Evolutionary conservation across 441 rosid species (phyloP), one percentile per base, ranked within the genome.

Genomic region (Adansonia rubrostipa): DNA sequence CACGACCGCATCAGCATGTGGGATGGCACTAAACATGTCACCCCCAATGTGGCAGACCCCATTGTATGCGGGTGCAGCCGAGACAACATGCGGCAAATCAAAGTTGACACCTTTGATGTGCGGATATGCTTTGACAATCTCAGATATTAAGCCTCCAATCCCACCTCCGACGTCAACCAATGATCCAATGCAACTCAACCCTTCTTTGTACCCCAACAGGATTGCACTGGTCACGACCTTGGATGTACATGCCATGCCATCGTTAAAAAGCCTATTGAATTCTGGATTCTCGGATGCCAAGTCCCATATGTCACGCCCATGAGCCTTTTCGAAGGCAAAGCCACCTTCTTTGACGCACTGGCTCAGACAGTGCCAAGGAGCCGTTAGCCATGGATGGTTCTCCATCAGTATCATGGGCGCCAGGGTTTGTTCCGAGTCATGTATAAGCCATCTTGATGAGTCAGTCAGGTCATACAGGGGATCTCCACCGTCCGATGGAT

Each of bases 141-240:
- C 82, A 2, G 78, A 77, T 0, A 89, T 3, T 6, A 63, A 3
- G 0, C 20, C 19, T 1, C 91, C 87, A 0, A 74, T 85, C 5
- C 92, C 88, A 28, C 89, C 92, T 5, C 91, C 90, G 0, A 85
- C 89, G 45, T 90, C 92, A 9, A 87, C 87, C 76, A 90, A 13
- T 0, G 87, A 79, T 20, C 57, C 58, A 0, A 85, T 8, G 22
- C 10, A 0, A 1, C 60, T 45, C 19, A 88, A 82, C 69, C 88
- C 86, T 14, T 88, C 76, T 68, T 68, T 76, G 20, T 85, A 83
- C 17, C 64, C 74, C 2, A 24, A 42, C 0, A 79, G 2, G 44
- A 87, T 3, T 5, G 42, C 88, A 57, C 68, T 62, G 13, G 17
- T 79, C 2, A 54, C 44, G 5, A 81, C 51, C 45, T 64, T 81